These are phyloP conservation scores for Cucumis melo DNA, from an alignment of 306 rosid genomes.

Conservation along the genomic window DNA sequence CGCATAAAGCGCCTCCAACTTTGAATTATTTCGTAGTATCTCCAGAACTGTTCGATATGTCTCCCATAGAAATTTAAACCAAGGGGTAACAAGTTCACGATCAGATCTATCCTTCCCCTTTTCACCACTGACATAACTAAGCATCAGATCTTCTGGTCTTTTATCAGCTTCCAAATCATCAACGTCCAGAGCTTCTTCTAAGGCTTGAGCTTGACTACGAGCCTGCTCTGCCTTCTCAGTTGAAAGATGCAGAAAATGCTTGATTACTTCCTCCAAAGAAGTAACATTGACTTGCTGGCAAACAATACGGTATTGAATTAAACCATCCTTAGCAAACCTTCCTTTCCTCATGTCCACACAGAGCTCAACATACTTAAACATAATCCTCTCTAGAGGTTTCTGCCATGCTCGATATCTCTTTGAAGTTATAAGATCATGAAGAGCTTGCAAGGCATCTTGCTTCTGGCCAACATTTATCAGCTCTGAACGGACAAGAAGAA, in stretches of 20 bases:
- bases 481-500: constrained; percentile 29
- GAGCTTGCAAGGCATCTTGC: constrained; percentile 87
- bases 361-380: constrained; percentile 91
- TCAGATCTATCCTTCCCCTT: constrained; percentile 95
- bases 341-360: constrained; percentile 89
- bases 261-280: constrained; percentile 93
- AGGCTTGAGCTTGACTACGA: constrained; percentile 82
- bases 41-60: constrained; percentile 96
- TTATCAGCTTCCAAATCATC: constrained; percentile 96
- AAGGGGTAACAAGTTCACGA: constrained; percentile 85
- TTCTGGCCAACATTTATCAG: constrained; percentile 91
- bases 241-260: constrained; percentile 91
- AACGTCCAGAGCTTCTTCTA: constrained; percentile 93
- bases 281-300: constrained; percentile 95
- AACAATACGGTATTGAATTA: constrained; percentile 87
- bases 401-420: constrained; percentile 95
- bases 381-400: constrained; percentile 76
- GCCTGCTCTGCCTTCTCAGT: constrained; percentile 98
- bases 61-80: constrained; percentile 98
- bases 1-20: constrained; percentile 88
- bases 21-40: constrained; percentile 85
- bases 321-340: constrained; percentile 90
- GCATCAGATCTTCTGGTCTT: constrained; percentile 94
- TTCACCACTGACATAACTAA: constrained; percentile 92
- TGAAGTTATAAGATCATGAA: constrained; percentile 84